Percentiles rank a stretch among this genome's conserved stretches.
Conservation (phyloP, 2,329 filamentous ascomycete genomes). For the Phyllosticta capitalensis region DNA sequence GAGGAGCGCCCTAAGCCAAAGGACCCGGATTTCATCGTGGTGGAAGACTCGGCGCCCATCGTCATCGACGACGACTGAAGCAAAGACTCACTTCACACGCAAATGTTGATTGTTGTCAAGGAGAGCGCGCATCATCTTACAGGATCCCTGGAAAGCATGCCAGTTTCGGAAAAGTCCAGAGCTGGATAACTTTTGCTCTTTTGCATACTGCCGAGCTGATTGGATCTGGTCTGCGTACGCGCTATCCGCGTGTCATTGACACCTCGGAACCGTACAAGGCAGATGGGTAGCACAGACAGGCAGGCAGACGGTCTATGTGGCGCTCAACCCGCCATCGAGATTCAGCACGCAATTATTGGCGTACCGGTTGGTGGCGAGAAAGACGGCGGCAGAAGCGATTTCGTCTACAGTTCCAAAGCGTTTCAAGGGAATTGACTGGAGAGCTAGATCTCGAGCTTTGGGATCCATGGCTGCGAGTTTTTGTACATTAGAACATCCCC, state of each 20-base stretch:
- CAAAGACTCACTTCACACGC: background rate
- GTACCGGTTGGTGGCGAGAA: slow-evolving; percentile 68
- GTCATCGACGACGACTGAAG: slow-evolving; percentile 23
- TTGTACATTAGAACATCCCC: slow-evolving; percentile 11
- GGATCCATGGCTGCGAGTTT: slow-evolving; percentile 34
- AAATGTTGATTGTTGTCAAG: background rate
- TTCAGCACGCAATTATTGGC: slow-evolving; percentile 82
- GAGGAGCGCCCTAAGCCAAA: slow-evolving; percentile 18
- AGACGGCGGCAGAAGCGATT: slow-evolving; percentile 72
- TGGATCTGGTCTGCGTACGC: background rate
- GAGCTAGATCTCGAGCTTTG: slow-evolving; percentile 22
- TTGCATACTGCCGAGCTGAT: background rate
- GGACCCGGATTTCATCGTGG: slow-evolving; percentile 26
- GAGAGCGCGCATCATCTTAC: background rate
- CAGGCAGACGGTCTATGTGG: slow-evolving; percentile 23
- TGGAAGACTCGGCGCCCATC: slow-evolving; percentile 28
- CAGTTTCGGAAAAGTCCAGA: background rate
- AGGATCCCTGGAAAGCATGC: background rate
- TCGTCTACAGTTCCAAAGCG: slow-evolving; percentile 62
- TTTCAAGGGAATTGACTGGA: slow-evolving; percentile 49
- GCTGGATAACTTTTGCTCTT: background rate
- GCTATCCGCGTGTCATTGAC: background rate
- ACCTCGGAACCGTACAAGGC: background rate
- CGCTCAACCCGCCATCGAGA: slow-evolving; percentile 75
- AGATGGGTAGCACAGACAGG: background rate